Conservation (phyloP, 2,329 filamentous ascomycete species). For the Trichoderma asperellum region DNA sequence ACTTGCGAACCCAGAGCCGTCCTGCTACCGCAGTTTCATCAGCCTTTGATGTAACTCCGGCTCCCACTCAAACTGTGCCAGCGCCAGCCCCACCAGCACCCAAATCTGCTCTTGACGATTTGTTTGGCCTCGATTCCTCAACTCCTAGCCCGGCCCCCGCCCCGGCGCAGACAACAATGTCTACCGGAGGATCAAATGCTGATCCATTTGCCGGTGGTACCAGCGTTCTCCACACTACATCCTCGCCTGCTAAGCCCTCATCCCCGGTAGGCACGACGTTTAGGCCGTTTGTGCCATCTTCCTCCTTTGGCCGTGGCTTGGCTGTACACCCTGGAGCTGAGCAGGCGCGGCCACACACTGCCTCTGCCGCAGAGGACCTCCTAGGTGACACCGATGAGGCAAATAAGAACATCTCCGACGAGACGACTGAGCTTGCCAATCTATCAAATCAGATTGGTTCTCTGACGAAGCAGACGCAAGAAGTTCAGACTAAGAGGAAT, state of each 20-base stretch:
- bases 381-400: slow-evolving; percentile 91
- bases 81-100: slow-evolving; percentile 47
- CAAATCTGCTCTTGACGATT: slow-evolving; percentile 86
- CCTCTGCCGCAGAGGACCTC: slow-evolving; percentile 74
- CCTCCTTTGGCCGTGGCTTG: slow-evolving; percentile 85
- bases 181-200: slow-evolving; percentile 72
- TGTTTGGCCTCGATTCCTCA: slow-evolving; percentile 86
- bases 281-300: slow-evolving; percentile 90
- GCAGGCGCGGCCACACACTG: slow-evolving; percentile 44
- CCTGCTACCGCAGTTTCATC: slow-evolving; percentile 54
- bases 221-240: slow-evolving; percentile 54
- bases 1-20: slow-evolving; percentile 69
- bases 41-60: slow-evolving; percentile 55
- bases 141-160: slow-evolving; percentile 53
- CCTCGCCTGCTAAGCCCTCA: slow-evolving; percentile 52
- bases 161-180: slow-evolving; percentile 64
- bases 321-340: slow-evolving; percentile 64
- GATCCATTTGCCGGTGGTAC: slow-evolving; percentile 65
- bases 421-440: slow-evolving; percentile 92
- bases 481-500: slow-evolving; percentile 80
- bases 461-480: slow-evolving; percentile 90
- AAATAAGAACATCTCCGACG: slow-evolving; percentile 83
- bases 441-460: slow-evolving; percentile 94
- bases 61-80: slow-evolving; percentile 26
- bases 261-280: slow-evolving; percentile 62